These are phyloP conservation scores for Erysimum cheiranthoides DNA, from an alignment of 345 rosid species.

Conservation along the genomic window DNA sequence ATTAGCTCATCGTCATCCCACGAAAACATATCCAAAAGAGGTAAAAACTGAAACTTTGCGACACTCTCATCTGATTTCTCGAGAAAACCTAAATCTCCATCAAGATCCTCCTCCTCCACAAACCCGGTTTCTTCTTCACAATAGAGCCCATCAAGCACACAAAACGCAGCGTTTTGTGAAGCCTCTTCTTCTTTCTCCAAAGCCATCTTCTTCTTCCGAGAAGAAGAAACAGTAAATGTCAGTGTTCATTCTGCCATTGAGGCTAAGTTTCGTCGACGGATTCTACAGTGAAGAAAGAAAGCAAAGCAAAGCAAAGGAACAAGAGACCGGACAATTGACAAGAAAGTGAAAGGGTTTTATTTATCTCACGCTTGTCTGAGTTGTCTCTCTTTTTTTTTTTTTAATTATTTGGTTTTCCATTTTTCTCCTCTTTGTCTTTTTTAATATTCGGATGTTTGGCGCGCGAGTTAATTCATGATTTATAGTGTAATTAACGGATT, in stretches of 20 bases:
- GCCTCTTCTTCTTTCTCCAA: conserved; percentile 54
- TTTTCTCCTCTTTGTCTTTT: conserved; percentile 1
- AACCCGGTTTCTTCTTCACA: conserved; percentile 68
- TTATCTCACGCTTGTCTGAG: conserved; percentile 64
- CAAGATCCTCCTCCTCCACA: conserved; percentile 49
- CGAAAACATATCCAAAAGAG: conserved; percentile 52
- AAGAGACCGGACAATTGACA: conserved; percentile 35
- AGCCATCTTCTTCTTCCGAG: conserved; percentile 65
- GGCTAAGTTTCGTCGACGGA: conserved; percentile 25
- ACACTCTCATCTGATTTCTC: conserved; percentile 40
- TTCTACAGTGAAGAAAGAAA: conserved; percentile 22
- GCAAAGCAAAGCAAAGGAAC: conserved; percentile 26
- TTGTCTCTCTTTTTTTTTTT: conserved; percentile 35
- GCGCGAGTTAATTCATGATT: conserved; percentile 10
- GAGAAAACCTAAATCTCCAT: conserved; percentile 28
- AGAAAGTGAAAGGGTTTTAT: conserved; percentile 58
- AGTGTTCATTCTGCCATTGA: conserved; percentile 62
- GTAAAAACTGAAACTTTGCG: conserved; percentile 56
- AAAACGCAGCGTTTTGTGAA: conserved; percentile 42
- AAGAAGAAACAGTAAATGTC: conserved; percentile 53
- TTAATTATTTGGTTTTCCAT: neutral
- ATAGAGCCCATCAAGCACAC: conserved; percentile 61
- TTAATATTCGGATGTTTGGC: conserved; percentile 15
- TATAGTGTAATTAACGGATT: neutral
- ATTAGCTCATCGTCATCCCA: conserved; percentile 68